Conservation (phyloP, 306 rosid species). For the Castanea mollissima region DNA sequence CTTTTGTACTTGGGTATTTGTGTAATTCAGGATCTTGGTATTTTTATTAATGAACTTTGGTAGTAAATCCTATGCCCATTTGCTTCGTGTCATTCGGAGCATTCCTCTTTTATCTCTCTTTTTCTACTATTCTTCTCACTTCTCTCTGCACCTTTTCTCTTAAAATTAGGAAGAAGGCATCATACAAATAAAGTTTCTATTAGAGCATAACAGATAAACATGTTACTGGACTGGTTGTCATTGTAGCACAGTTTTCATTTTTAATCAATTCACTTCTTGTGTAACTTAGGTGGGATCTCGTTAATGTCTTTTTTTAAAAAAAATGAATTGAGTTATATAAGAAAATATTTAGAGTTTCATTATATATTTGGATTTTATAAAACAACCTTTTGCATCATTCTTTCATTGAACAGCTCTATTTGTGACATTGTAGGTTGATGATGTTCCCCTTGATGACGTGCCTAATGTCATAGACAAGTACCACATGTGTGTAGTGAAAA, state of each 20-base stretch:
- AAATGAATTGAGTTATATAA: not conserved
- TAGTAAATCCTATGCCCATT: not conserved
- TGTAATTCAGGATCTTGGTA: not conserved
- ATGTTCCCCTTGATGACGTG: conserved; percentile 62
- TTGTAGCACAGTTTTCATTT: not conserved
- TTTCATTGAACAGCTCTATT: not conserved
- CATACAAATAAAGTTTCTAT: not conserved
- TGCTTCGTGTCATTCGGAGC: not conserved
- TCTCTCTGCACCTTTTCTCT: not conserved
- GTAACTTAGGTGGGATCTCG: too few relatives aligned
- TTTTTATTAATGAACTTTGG: not conserved
- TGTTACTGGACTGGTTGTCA: not conserved
- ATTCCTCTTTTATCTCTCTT: not conserved
- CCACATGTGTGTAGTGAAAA: conserved; percentile 60
- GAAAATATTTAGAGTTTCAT: not conserved
- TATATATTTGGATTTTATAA: not conserved
- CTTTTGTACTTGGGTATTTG: not conserved
- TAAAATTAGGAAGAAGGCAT: not conserved
- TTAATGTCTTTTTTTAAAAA: not conserved
- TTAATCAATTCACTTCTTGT: not conserved
- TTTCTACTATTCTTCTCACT: not conserved
- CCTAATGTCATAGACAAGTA: conserved; percentile 58
- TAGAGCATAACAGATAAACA: not conserved
- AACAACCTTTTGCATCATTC: not conserved
- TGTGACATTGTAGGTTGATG: conserved; percentile 64